These are phyloP conservation scores for Volutella citrinella DNA, from an alignment of 2,329 filamentous ascomycete genomes.

Conservation along the genomic window DNA sequence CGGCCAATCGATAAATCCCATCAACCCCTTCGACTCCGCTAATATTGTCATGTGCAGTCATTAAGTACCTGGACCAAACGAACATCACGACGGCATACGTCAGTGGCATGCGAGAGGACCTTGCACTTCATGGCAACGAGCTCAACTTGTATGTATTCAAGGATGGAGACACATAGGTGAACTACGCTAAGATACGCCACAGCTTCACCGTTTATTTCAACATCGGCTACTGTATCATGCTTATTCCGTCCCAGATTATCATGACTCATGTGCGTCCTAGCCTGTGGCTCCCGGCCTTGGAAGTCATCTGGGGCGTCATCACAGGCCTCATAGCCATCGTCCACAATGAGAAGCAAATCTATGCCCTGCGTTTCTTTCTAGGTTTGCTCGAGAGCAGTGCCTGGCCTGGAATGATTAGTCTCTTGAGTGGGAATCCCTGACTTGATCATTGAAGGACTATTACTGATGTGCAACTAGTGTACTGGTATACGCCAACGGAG, in stretches of 20 bases:
- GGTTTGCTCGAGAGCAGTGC: constrained; percentile 35
- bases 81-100: too few species aligned
- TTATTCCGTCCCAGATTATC: constrained; percentile 36
- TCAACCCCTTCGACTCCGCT: too few species aligned
- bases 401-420: constrained; percentile 34
- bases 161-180: too few species aligned
- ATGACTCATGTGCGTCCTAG: constrained; percentile 36
- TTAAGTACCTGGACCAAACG: too few species aligned
- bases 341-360: constrained; percentile 33
- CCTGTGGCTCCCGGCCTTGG: constrained; percentile 36
- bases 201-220: constrained; percentile 49
- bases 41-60: too few species aligned
- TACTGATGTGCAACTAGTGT: too few species aligned
- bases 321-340: constrained; percentile 29
- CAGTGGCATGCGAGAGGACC: too few species aligned
- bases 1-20: background rate
- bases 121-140: too few species aligned
- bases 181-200: background rate
- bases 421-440: constrained; percentile 31
- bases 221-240: constrained; percentile 53
- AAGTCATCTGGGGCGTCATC: constrained; percentile 28
- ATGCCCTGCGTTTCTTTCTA: constrained; percentile 38
- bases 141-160: background rate
- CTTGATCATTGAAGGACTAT: too few species aligned
- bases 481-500: too few species aligned